Conservation (phyloP, 352 stramenopile genomes). For the Phytopythium kandeliae region DNA sequence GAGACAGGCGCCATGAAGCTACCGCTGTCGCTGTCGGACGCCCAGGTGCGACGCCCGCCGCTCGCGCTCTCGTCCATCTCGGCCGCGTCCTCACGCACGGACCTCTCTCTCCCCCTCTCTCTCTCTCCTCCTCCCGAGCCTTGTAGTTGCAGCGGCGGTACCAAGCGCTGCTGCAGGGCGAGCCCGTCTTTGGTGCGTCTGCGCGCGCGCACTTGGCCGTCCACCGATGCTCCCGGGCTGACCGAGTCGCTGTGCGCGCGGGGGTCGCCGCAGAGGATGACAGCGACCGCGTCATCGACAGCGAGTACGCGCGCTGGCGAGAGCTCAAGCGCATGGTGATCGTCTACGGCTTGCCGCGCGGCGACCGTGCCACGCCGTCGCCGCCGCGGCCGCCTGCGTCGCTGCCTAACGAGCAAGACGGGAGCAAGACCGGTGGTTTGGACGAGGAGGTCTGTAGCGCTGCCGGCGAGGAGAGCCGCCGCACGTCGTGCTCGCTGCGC, state of each 20-base stretch:
- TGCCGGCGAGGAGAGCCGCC: background rate
- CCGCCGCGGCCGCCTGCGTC: slow-evolving; percentile 1
- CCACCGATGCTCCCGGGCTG: no score
- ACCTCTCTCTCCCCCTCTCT: no score
- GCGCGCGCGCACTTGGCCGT: background rate
- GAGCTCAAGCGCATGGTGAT: slow-evolving; percentile 83
- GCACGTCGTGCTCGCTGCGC: slow-evolving; percentile 50
- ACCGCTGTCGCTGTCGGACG: slow-evolving; percentile 15
- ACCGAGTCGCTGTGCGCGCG: no score
- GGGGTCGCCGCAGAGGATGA: slow-evolving; percentile 19
- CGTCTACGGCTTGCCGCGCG: slow-evolving; percentile 61
- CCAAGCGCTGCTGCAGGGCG: slow-evolving; percentile 31
- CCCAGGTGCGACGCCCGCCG: slow-evolving; percentile 11
- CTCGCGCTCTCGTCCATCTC: background rate
- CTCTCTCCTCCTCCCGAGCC: no score
- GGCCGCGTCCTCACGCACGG: background rate
- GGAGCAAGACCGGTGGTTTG: background rate
- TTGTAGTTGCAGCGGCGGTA: slow-evolving; percentile 39
- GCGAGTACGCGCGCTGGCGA: slow-evolving; percentile 69
- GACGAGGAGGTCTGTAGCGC: slow-evolving; percentile 5
- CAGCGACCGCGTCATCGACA: slow-evolving; percentile 28
- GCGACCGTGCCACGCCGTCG: slow-evolving; percentile 17
- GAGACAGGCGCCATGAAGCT: slow-evolving; percentile 1
- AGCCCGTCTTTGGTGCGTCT: slow-evolving; percentile 35
- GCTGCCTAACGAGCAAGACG: slow-evolving; percentile 2